phyloP scores from a whole-genome alignment of 2,329 filamentous ascomycete species.

The Colletotrichum neosansevieriae region DNA sequence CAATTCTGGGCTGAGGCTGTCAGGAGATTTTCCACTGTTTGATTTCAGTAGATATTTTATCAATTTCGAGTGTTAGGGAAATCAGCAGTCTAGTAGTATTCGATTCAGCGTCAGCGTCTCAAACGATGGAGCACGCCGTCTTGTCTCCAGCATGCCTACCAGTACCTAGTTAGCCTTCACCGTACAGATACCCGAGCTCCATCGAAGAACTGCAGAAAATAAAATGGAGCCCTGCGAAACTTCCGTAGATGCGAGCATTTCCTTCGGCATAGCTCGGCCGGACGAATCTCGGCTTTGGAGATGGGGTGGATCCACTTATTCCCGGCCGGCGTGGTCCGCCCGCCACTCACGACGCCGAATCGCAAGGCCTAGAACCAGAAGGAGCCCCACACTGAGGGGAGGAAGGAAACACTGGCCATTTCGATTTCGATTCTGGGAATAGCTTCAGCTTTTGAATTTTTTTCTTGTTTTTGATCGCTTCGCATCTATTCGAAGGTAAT shows the following conservation, averaged over 20 bases:
- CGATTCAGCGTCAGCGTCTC: background rate
- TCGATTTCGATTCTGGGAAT: constrained; percentile 10
- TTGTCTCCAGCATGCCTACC: background rate
- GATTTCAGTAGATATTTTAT: background rate
- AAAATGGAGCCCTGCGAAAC: constrained; percentile 30
- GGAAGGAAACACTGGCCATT: background rate
- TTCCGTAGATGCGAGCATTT: constrained; percentile 38
- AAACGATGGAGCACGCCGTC: background rate
- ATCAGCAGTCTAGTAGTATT: background rate
- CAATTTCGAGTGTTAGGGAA: background rate
- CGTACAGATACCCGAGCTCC: constrained; percentile 5
- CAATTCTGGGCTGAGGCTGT: constrained; percentile 14
- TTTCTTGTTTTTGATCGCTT: background rate
- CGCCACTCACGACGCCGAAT: background rate
- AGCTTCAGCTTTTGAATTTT: constrained; percentile 7
- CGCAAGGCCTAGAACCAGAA: fast-evolving
- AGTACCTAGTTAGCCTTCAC: no score
- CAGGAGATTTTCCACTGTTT: constrained; percentile 22
- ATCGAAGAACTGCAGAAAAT: background rate
- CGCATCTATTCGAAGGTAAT: background rate
- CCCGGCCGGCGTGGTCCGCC: constrained; percentile 9
- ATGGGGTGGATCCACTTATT: background rate
- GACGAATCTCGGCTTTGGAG: constrained; percentile 36
- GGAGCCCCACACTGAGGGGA: background rate
- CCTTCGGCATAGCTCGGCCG: constrained; percentile 39